A percentile compares a stretch with the other conserved stretches of the same genome.
Evolutionary conservation across 129 eudicot genomes (phyloP).

Genomic region (Centella asiatica): DNA sequence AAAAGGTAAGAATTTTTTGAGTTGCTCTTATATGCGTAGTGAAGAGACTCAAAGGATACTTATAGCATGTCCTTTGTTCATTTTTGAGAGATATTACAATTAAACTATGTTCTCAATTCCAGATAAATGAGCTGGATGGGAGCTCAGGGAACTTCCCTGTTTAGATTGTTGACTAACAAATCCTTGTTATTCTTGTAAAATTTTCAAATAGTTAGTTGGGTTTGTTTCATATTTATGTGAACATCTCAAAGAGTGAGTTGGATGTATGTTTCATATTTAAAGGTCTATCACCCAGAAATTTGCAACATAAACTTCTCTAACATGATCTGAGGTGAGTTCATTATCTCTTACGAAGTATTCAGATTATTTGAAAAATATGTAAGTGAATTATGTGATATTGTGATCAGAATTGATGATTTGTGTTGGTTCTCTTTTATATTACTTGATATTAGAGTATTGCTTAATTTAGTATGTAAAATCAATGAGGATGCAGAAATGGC

Average conservation of each 20-base stretch:
- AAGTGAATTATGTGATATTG: too few relatives aligned
- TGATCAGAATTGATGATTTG: neutral
- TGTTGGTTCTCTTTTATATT: neutral
- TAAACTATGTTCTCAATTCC: neutral
- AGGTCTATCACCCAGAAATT: neutral
- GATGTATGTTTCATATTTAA: neutral
- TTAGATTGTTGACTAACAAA: neutral
- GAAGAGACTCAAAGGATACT: constrained; percentile 2
- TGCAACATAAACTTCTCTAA: neutral
- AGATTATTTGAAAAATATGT: too few relatives aligned
- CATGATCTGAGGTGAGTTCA: neutral
- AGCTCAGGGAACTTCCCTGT: neutral
- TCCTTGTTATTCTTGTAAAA: neutral
- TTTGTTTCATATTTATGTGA: too few relatives aligned
- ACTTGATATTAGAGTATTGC: neutral
- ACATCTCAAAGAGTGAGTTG: neutral
- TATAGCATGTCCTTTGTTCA: neutral
- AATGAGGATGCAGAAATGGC: neutral
- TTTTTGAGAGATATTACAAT: neutral
- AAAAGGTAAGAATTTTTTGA: constrained; percentile 49
- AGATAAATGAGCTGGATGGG: neutral
- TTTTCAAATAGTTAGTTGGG: too few relatives aligned
- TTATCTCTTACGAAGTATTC: too few relatives aligned
- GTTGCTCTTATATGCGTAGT: constrained; percentile 5
- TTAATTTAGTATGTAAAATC: neutral